Base-by-base conservation (phyloP, 768 basidiomycete species). In the Auriculariales sp. region DNA sequence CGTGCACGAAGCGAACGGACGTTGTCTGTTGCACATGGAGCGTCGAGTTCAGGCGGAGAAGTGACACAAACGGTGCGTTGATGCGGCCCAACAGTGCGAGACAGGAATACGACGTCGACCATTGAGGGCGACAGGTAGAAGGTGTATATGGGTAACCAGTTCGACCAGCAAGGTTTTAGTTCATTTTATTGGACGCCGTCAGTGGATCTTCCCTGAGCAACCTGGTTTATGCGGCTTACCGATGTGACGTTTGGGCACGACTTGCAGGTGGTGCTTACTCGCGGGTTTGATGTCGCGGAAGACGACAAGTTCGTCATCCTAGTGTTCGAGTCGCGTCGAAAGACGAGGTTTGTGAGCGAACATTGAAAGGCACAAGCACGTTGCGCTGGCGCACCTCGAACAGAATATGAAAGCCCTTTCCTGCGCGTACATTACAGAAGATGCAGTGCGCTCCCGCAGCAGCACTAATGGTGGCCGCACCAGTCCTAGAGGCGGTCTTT, bases 11-110 rank as follows among this genome's bases (percentile, higher is more conserved):
- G 58, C 1, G 68, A 58, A 54, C 65, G 73, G 17, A 85, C 73
- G 48, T 75, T 85, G 29, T 59, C 83, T 85, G 53, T 22, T 47
- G n/a, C n/a, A n/a, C n/a, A n/a, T n/a, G n/a, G n/a, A n/a, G n/a
- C n/a, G n/a, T n/a, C n/a, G n/a, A n/a, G n/a, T n/a, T n/a, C n/a
- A n/a, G n/a, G n/a, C n/a, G n/a, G n/a, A n/a, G n/a, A n/a, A n/a
- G n/a, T n/a, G n/a, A n/a, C n/a, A n/a, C n/a, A n/a, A n/a, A n/a
- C n/a, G n/a, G n/a, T n/a, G n/a, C n/a, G n/a, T n/a, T n/a, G n/a
- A n/a, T n/a, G n/a, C n/a, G n/a, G n/a, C n/a, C n/a, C n/a, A n/a
- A n/a, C n/a, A n/a, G n/a, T n/a, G n/a, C n/a, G n/a, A n/a, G n/a
- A n/a, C n/a, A n/a, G n/a, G n/a, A n/a, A n/a, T n/a, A n/a, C n/a